These are phyloP conservation scores for Curvularia spicifera DNA, from an alignment of 2,329 filamentous ascomycete genomes.

Conservation along the genomic window DNA sequence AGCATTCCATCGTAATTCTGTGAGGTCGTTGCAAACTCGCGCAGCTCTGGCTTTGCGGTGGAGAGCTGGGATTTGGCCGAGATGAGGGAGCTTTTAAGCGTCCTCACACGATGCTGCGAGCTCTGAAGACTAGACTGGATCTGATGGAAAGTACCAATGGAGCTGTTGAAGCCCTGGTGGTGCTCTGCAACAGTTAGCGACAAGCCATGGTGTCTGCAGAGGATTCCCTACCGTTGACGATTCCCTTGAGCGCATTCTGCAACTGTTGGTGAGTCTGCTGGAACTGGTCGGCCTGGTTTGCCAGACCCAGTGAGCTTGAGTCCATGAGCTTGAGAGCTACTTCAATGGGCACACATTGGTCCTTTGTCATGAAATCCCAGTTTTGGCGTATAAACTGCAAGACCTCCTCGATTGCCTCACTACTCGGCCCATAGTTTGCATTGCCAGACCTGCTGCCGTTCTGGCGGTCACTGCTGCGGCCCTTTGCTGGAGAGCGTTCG, in stretches of 20 bases:
- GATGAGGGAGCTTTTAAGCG: constrained; percentile 81
- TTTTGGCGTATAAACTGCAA: constrained; percentile 84
- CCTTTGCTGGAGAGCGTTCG: constrained; percentile 51
- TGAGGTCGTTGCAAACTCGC: constrained; percentile 84
- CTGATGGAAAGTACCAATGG: constrained; percentile 98
- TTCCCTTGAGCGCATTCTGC: constrained; percentile 90
- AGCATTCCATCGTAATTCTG: constrained; percentile 91
- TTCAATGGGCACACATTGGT: constrained; percentile 90
- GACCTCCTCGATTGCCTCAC: constrained; percentile 61
- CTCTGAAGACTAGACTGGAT: constrained; percentile 92
- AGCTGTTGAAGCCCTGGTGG: constrained; percentile 98
- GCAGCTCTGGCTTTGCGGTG: constrained; percentile 86
- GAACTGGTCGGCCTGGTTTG: constrained; percentile 86
- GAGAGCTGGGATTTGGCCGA: constrained; percentile 82
- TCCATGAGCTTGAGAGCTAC: constrained; percentile 95
- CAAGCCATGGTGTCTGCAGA: too few relatives aligned
- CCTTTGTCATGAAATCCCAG: constrained; percentile 90
- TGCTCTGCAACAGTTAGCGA: constrained; percentile 66
- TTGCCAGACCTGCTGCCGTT: constrained; percentile 36
- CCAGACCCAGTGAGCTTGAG: constrained; percentile 88
- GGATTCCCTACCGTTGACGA: constrained; percentile 71
- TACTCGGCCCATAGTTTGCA: constrained; percentile 47
- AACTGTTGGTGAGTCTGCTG: constrained; percentile 82
- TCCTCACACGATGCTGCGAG: constrained; percentile 84
- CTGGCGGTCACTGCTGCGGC: constrained; percentile 50